Conservation (phyloP, 1,284 basidiomycete genomes). For the Agroathelia rolfsii region DNA sequence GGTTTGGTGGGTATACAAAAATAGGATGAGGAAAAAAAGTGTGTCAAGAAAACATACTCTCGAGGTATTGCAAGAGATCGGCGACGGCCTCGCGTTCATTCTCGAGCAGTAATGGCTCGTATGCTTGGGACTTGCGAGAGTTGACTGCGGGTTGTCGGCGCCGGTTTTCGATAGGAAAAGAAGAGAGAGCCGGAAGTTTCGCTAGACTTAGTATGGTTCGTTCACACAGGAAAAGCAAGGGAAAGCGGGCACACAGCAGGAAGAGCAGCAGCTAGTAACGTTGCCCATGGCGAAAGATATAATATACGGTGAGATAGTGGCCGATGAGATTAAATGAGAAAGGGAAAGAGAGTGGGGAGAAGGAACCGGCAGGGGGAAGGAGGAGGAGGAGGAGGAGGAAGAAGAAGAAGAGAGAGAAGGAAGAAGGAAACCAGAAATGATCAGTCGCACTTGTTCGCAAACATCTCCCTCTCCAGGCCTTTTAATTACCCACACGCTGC, state of each 20-base stretch:
- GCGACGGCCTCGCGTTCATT: conserved; percentile 98
- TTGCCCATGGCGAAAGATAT: conserved; percentile 44
- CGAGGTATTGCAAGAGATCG: conserved; percentile 93
- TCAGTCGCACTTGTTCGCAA: too few relatives aligned
- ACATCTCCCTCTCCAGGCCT: too few relatives aligned
- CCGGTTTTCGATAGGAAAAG: conserved; percentile 8
- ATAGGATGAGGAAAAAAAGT: conserved; percentile 5
- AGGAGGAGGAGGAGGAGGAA: conserved; percentile 13
- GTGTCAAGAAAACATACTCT: conserved; percentile 76
- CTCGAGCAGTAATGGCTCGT: conserved; percentile 92
- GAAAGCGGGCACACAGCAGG: conserved; percentile 54
- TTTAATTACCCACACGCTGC: too few relatives aligned
- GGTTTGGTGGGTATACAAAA: too few relatives aligned
- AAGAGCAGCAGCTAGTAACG: conserved; percentile 68
- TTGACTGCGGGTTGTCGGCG: conserved; percentile 37
- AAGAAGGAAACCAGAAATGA: too few relatives aligned
- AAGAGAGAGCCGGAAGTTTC: too few relatives aligned
- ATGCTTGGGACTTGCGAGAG: conserved; percentile 73
- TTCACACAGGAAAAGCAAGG: conserved; percentile 13
- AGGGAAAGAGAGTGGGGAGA: too few relatives aligned
- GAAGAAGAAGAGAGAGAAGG: neutral
- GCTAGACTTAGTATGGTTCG: too few relatives aligned
- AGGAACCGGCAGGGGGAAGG: conserved; percentile 10
- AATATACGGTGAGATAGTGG: too few relatives aligned
- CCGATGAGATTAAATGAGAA: too few relatives aligned